Base-by-base conservation (phyloP, 495 filamentous ascomycete species). In the Aspergillus sparsus region DNA sequence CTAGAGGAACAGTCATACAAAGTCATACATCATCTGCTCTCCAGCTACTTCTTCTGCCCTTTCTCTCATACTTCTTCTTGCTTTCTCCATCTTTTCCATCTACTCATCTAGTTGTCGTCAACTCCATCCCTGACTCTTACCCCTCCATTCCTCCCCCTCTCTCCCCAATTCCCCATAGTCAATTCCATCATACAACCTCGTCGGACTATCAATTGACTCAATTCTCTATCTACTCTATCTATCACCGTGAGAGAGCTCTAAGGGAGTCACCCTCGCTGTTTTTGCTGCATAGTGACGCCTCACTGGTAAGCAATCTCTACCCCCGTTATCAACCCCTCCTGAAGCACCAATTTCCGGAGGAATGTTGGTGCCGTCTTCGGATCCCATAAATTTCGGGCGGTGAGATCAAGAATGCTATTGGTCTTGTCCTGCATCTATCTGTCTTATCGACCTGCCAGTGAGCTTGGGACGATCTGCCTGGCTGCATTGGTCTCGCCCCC, bases 1-100 rank as follows among this genome's bases (percentile, higher is more conserved):
- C 34, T 53, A 27, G 52, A 49, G 39, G 15, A 56, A 31, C 31
- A 45, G 44, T 45, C 52, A 55, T 60, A 35, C 42, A 57, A 31
- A 60, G 60, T 68, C 70, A 73, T 74, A 76, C 75, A 77, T 78
- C 69, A 72, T 74, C 72, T 66, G 64, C 61, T 53, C 60, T 65
- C 56, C 65, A 68, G 55, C 62, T 69, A 69, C 68, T 55, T 63
- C 44, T 57, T 45, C 18, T 61, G 54, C 57, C n/a, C 37, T 50
- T 58, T 36, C 56, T 60, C 18, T 45, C 34, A 32, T 53, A 36
- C 32, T 41, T 55, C 41, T 53, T 42, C 45, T 41, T 51, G 32
- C 37, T 27, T 46, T 32, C 6, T 52, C 36, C 13, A 12, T 50
- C 35, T 32, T 50, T 33, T 27, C 42, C 15, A 36, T 39, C 27